These are phyloP conservation scores for Tylopilus sp. DNA, from an alignment of 768 basidiomycete genomes.

Conservation along the genomic window DNA sequence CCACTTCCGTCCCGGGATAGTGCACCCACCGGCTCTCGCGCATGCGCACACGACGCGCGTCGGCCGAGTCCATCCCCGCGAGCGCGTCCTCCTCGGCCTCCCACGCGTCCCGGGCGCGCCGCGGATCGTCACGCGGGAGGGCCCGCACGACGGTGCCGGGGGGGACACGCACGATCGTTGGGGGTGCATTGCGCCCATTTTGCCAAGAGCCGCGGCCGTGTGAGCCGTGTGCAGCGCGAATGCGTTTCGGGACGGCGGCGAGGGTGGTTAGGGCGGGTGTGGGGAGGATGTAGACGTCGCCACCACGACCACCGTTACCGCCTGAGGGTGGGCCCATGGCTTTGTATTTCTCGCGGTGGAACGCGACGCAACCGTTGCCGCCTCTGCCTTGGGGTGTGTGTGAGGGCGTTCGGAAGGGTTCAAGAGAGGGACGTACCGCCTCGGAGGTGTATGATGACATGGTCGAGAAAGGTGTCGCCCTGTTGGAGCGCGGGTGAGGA, in stretches of 20 bases:
- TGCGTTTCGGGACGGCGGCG: constrained; percentile 62
- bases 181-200: constrained; percentile 73
- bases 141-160: constrained; percentile 87
- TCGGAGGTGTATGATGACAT: constrained; percentile 72
- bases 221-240: constrained; percentile 62
- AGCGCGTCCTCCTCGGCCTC: constrained; percentile 66
- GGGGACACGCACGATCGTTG: constrained; percentile 78
- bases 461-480: constrained; percentile 81
- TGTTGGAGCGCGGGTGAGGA: too few species aligned
- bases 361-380: constrained; percentile 89
- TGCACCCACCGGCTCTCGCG: constrained; percentile 73
- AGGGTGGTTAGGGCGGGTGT: constrained; percentile 77
- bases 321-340: constrained; percentile 89
- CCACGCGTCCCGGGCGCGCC: constrained; percentile 65
- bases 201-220: constrained; percentile 85
- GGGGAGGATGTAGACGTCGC: constrained; percentile 81
- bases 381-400: constrained; percentile 58
- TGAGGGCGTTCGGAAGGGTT: neutral
- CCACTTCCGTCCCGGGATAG: constrained; percentile 64
- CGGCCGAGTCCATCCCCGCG: constrained; percentile 41
- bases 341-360: constrained; percentile 85
- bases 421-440: constrained; percentile 50
- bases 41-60: constrained; percentile 53
- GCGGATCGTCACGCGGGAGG: constrained; percentile 61
- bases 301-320: constrained; percentile 88